Evolutionary conservation across 768 basidiomycete species (phyloP), one percentile per base, ranked within the genome.

Genomic region (Dictyophora rubrovolvata): DNA sequence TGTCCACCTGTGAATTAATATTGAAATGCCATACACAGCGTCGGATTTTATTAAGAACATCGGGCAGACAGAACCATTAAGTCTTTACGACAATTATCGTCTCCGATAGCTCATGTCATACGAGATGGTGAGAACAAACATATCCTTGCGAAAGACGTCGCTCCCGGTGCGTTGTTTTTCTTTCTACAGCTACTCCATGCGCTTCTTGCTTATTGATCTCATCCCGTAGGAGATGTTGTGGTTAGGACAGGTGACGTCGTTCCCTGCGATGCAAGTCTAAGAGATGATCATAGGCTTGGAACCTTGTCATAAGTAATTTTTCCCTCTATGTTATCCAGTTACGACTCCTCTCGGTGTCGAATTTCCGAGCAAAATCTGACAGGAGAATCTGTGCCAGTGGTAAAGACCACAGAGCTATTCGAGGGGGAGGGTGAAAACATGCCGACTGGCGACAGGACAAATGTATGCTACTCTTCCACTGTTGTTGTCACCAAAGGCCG

Each of bases 31-130:
- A 54, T 61, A 48, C 23, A 60, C 20, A 72, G 69, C 22, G 73
- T 76, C 50, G 77, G 77, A 5, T 78, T 77, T 61, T 67, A 75
- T 53, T 77, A 77, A 63, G 78, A 79, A 62, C 79, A 77, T 61
- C 65, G 69, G 18, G 75, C 76, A 0, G 78, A 79, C 63, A 76
- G 77, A 62, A 79, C 77, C 57, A 81, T 82, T 77, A 74, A 76
- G 36, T 79, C 78, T 14, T 80, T 82, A 66, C 80, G 77, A 65
- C 77, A 77, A 59, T 77, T 84, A 21, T 79, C 84, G 14, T 80
- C 83, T 1, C 75, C 82, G 20, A 79, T 79, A 63, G 82, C 81
- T 28, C 75, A 79, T 20, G 77, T 84, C 48, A 70, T 80, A 17
- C 74, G 82, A 0, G 78, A 82, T 56, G 74, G 77, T 8, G 73